Evolutionary conservation across 192 early-diverging fungal genomes (phyloP), one percentile per base, ranked within the genome.

Genomic region (Coemansia sp.): DNA sequence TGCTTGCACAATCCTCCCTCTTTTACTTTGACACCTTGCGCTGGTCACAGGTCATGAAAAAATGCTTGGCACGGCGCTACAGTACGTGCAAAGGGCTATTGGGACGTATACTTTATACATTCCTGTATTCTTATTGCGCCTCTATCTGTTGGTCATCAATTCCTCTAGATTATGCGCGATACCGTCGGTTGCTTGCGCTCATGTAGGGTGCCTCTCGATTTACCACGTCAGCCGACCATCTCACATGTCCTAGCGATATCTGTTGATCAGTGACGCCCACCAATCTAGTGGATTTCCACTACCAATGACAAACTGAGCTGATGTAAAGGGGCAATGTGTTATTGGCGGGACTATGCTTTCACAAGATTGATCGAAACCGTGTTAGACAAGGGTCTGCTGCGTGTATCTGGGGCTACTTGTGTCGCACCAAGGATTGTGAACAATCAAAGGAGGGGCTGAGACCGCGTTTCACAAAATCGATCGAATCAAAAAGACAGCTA

Each of bases 271-370:
- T 13, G 24, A 16, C 28, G 11, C 14, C 14, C 51, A 26, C 14
- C 51, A 26, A 53, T 42, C 18, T 8, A 18, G n/a, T 45, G 8
- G 39, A 40, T 40, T 40, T 40, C 11, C 14, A 40, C 39, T 0
- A 16, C 13, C 39, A 40, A 40, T 40, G 39, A 5, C 4, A 16
- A 40, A 3, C 16, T 31, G 31, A 31, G 31, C 31, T 4, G 31
- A 31, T 31, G 82, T 62, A 69, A 79, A 66, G 69, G 69, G 77
- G 72, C 31, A 31, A 31, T 31, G 31, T 31, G 31, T 4, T 31
- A 31, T 31, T 31, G 31, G 31, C 31, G 31, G 31, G 31, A 31
- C 31, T 31, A 31, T 31, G 5, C 13, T 69, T 69, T 53, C 67
- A 69, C 31, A 26, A 56, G 51, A 55, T 69, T 9, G 67, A 69